Evolutionary conservation across 148 eudicot genomes (phyloP), one percentile per base, ranked within the genome.

Genomic region (Dianthus caryophyllus): DNA sequence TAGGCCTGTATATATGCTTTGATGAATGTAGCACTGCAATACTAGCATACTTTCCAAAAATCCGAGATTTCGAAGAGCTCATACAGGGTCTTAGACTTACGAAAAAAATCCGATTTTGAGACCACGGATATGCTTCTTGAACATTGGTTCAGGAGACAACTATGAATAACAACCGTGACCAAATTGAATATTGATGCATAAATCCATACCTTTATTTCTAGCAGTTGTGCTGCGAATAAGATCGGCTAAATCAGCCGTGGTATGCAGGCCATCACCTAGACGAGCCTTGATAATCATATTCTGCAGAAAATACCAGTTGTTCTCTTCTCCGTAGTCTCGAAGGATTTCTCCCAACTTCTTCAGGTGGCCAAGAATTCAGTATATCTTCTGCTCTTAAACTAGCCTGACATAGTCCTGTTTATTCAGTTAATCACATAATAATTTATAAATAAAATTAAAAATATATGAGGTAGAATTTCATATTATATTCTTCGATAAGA

Each of bases 281-380:
- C 98, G 98, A 71, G 97, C 96, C 72, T 82, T 76, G 29, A 86
- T 80, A 75, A 94, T 88, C 78, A 77, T 88, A 61, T 84, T 83
- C 76, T 90, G 98, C 65, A 94, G 88, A 48, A 68, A 76, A 64
- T 80, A 79, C 97, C 97, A 94, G 70, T 83, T 84, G 81, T 85
- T 94, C 81, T 94, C 98, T 83, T 94, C 98, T n/a, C 98, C 97
- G 64, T 94, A 94, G 9, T 94, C 97, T 26, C 84, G 84, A 58
- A 94, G 81, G 55, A 94, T 82, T n/a, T 79, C 87, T 77, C 25
- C 97, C 98, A 41, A 94, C 70, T 72, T 94, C 97, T 69, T 47
- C 29, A 59, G 80, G 86, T 43, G 97, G 97, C 97, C 97, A 90
- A 22, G 82, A 79, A 83, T 90, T 90, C 61, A 90, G 78, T 58